Evolutionary conservation across 2,329 filamentous ascomycete genomes (phyloP), one percentile per base, ranked within the genome.

Genomic region (Emericellopsis atlantica): DNA sequence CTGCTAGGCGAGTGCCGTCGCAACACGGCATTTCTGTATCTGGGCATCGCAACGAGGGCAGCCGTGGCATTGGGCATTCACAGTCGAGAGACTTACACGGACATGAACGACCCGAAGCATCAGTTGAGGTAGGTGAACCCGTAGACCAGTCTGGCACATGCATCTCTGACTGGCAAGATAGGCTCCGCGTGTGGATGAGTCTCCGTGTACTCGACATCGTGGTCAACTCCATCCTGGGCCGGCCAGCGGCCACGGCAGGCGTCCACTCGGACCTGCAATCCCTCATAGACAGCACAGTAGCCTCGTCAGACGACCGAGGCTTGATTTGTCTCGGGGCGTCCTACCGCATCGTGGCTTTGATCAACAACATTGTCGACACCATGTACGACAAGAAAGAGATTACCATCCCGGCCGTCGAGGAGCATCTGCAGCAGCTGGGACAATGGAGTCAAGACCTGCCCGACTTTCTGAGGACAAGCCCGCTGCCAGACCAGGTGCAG

Each of bases 11-110:
- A 70, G 4, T 78, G 74, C 40, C 70, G 71, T 26, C 61, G 74
- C 8, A 78, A 78, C 42, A 65, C 74, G 0, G 75, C 75, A 0
- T 80, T 76, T 40, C 77, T 80, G 70, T 79, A 79, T 42, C 53
- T 80, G 3, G 75, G 75, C 0, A 67, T 79, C 8, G 75, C 76
- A 2, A 63, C 70, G 0, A 67, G 72, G 40, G 70, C 74, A 1
- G 74, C 76, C 0, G 67, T 70, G 4, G 71, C 73, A 0, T 49
- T 80, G 0, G 76, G 76, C 0, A 49, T 79, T 6, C 73, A 79
- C 40, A 56, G 57, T 52, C 40, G 52, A 42, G 45, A 57, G 49
- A 44, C 59, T 44, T 58, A 57, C 23, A 39, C 48, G 4, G 46
- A 51, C 10, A 45, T 52, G 31, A 43, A 41, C 6, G 43, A 44